Evolutionary conservation across 2,329 filamentous ascomycete species (phyloP), one percentile per base, ranked within the genome.

Genomic region (Ambrosiella beaveri): DNA sequence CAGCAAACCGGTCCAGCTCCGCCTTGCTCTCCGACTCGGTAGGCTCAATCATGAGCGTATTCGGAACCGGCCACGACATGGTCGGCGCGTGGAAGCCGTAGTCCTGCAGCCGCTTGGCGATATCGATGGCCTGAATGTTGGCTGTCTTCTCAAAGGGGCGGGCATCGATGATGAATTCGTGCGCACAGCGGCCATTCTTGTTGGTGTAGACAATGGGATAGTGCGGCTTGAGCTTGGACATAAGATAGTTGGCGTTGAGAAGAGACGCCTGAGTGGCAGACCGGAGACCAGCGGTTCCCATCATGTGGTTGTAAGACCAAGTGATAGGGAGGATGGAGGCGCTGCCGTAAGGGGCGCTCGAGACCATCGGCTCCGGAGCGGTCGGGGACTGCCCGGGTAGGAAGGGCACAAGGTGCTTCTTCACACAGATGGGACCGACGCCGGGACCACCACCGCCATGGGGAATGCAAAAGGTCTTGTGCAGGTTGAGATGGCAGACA

Each of bases 391-490:
- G 67, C 15, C 79, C 81, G 3, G 90, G 88, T 12, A 96, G 77
- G 75, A 83, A 89, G 5, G 81, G 80, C 6, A 78, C 72, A 54
- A 97, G 81, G 66, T 94, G 87, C 61, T 81, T 73, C 68, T 90
- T 93, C 58, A 95, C 91, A 67, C 89, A 90, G 64, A 97, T 95
- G 57, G 91, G 91, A 1, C 91, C 91, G 41, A 96, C 88, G 65
- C 91, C 91, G 8, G 91, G 91, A 13, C 91, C 91, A 63, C 91
- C 91, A 62, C 91, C 91, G 58, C 91, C 91, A 71, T 97, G 91
- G 52, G 91, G 91, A 66, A 97, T 97, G 69, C 91, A 97, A 76
- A 97, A 97, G 2, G 91, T 97, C 79, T 97, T 97, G 80, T 97
- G 91, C 47, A 97, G 78, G 71, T 97, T 97, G 61, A 97, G 76